phyloP scores from a whole-genome alignment of 176 grass and related monocot genomes.

The Musa acuminata region DNA sequence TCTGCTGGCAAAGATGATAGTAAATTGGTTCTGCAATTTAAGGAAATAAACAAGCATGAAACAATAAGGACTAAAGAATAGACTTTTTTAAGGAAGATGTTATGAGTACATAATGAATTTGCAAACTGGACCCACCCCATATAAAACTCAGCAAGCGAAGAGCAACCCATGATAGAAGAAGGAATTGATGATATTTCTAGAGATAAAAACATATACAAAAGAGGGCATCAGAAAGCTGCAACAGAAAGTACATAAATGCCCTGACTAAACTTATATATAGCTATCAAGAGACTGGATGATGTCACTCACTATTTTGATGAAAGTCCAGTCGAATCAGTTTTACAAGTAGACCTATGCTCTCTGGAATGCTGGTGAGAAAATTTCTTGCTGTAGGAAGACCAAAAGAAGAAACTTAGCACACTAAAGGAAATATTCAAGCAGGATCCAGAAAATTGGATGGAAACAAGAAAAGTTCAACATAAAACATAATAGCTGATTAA shows the following conservation, averaged over 20 bases:
- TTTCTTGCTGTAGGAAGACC: constrained; percentile 56
- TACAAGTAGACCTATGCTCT: constrained; percentile 58
- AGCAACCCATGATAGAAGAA: constrained; percentile 71
- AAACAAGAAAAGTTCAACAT: background rate
- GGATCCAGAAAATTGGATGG: constrained; percentile 17
- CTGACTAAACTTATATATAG: background rate
- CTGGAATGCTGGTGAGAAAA: constrained; percentile 56
- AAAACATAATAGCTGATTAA: constrained; percentile 6
- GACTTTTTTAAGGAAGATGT: background rate
- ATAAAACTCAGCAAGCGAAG: constrained; percentile 81
- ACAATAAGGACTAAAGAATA: constrained; percentile 12
- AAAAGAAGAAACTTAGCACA: background rate
- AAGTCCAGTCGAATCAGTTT: constrained; percentile 77
- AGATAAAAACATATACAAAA: background rate
- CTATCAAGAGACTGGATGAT: constrained; percentile 12
- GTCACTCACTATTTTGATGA: constrained; percentile 85
- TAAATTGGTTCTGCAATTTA: constrained; percentile 63
- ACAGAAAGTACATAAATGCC: background rate
- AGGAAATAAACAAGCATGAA: constrained; percentile 23
- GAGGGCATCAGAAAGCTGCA: background rate
- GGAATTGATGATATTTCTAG: constrained; percentile 76
- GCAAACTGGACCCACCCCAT: constrained; percentile 60
- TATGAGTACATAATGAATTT: constrained; percentile 5
- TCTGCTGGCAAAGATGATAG: constrained; percentile 60
- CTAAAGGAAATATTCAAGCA: background rate